A percentile compares a stretch with the other conserved stretches of the same genome.
Evolutionary conservation across 148 eudicot genomes (phyloP).

Genomic region (Rhododendron griersonianum): DNA sequence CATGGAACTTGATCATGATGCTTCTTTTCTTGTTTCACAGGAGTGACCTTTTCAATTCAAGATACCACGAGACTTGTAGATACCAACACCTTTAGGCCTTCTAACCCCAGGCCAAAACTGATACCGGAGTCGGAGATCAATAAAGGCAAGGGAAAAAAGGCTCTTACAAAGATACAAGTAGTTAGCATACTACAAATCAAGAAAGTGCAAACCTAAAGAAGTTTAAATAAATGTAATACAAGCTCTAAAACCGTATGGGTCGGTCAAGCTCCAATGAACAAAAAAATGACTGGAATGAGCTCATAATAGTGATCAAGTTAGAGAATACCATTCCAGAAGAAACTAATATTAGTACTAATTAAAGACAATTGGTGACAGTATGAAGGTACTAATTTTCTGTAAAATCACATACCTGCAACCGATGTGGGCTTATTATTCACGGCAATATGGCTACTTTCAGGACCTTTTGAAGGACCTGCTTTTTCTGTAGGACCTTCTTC

Average conservation of each 20-base stretch:
- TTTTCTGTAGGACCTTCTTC: conserved; percentile 35
- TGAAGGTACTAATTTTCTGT: neutral
- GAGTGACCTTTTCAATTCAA: neutral
- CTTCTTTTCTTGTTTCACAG: neutral
- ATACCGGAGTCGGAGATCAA: no score
- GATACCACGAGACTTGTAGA: neutral
- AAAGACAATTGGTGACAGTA: neutral
- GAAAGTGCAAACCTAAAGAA: neutral
- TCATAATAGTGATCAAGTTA: neutral
- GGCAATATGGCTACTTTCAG: conserved; percentile 25
- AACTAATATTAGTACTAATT: neutral
- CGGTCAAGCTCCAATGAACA: neutral
- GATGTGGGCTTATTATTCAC: conserved; percentile 26
- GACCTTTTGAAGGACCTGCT: conserved; percentile 31
- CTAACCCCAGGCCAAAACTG: neutral
- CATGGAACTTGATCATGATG: neutral
- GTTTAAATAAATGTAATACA: neutral
- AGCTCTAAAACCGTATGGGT: neutral
- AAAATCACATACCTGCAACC: conserved; percentile 36
- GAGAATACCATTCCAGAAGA: neutral
- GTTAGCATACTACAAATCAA: neutral
- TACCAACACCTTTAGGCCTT: neutral
- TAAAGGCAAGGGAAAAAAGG: neutral
- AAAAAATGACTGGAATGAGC: neutral
- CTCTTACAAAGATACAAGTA: neutral